Conservation (phyloP, 1,139 yeast genomes). For the Blastobotrys serpentis region DNA sequence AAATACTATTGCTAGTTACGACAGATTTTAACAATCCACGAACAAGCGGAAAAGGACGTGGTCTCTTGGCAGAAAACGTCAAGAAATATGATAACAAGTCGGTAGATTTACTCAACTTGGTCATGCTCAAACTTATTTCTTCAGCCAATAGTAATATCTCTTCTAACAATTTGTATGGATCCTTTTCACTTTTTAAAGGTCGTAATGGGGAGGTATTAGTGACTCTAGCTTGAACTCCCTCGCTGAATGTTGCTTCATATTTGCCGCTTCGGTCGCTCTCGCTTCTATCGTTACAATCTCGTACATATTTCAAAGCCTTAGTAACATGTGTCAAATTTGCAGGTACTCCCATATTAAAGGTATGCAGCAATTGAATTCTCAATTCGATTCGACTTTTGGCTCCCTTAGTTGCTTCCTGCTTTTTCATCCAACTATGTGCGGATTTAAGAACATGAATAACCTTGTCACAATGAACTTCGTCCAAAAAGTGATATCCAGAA, state of each 20-base stretch:
- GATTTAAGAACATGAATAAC: slow-evolving; percentile 26
- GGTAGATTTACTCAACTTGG: slow-evolving; percentile 26
- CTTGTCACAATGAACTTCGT: slow-evolving; percentile 23
- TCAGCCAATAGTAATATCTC: slow-evolving; percentile 24
- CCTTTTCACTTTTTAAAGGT: slow-evolving; percentile 24
- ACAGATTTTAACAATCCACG: slow-evolving; percentile 34
- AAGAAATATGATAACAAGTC: slow-evolving; percentile 36
- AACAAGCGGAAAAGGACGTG: slow-evolving; percentile 31
- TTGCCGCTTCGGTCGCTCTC: slow-evolving; percentile 12
- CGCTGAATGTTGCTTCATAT: slow-evolving; percentile 23
- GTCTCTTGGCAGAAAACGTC: slow-evolving; percentile 27
- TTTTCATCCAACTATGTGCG: slow-evolving; percentile 25
- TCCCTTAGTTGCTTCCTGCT: slow-evolving; percentile 17
- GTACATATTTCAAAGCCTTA: slow-evolving; percentile 11
- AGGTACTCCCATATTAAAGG: slow-evolving; percentile 25
- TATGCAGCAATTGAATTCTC: slow-evolving; percentile 25
- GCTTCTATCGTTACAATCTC: not conserved
- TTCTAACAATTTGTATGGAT: slow-evolving; percentile 25
- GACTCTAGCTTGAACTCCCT: slow-evolving; percentile 34
- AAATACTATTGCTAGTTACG: slow-evolving; percentile 21
- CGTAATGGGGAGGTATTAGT: slow-evolving; percentile 34
- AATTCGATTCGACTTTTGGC: slow-evolving; percentile 24
- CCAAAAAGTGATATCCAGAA: slow-evolving; percentile 29
- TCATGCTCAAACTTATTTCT: slow-evolving; percentile 24
- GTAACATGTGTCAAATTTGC: slow-evolving; percentile 19